Percentiles rank a stretch among this genome's conserved stretches.
Conservation (phyloP, 768 basidiomycete genomes). For the Termitomyces sp. region DNA sequence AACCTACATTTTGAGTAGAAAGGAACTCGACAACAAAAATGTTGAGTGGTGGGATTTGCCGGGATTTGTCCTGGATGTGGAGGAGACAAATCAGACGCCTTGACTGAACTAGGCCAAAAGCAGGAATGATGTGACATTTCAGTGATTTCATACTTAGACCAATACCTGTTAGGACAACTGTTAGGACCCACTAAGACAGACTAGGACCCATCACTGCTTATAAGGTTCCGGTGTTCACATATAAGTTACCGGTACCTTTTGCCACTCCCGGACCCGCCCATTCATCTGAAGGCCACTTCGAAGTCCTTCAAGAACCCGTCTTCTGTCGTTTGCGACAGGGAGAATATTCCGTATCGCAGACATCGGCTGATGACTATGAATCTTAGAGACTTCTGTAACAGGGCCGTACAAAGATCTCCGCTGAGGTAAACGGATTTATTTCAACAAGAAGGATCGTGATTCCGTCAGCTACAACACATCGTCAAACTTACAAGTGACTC, state of each 20-base stretch:
- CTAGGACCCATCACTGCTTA: too few relatives aligned
- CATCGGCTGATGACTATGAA: neutral
- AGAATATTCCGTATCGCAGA: neutral
- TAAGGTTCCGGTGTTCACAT: slow-evolving; percentile 1
- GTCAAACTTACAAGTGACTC: slow-evolving; percentile 17
- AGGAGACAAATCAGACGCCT: neutral
- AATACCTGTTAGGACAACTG: too few relatives aligned
- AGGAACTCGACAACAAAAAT: too few relatives aligned
- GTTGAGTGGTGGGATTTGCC: neutral
- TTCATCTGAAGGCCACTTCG: neutral
- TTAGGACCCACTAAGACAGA: too few relatives aligned
- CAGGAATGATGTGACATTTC: neutral
- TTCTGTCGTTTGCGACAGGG: neutral
- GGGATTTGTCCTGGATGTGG: neutral
- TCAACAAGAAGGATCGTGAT: slow-evolving; percentile 8
- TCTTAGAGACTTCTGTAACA: neutral
- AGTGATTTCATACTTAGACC: too few relatives aligned
- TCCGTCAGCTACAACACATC: slow-evolving; percentile 11
- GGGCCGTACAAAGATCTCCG: neutral
- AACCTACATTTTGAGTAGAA: neutral
- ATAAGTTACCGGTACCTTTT: slow-evolving; percentile 15
- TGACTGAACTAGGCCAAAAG: neutral
- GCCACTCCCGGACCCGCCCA: neutral
- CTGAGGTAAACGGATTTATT: slow-evolving; percentile 11
- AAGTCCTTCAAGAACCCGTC: neutral